Evolutionary conservation across 768 basidiomycete species (phyloP).

Genomic region (Amanita polypyramis): DNA sequence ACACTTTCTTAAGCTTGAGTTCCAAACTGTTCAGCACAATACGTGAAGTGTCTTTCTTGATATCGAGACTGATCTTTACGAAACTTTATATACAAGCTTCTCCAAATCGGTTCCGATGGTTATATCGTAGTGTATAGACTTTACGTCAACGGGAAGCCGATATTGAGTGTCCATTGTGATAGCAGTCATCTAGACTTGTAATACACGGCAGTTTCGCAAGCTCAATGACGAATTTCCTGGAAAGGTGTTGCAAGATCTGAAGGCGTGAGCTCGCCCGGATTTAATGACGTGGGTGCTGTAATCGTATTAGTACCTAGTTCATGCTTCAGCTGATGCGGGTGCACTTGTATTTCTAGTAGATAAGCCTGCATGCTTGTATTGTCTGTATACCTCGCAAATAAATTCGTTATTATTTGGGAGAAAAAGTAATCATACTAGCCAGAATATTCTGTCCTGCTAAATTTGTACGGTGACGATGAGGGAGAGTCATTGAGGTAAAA

Average conservation of each 20-base stretch:
- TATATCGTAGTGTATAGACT: slow-evolving; percentile 70
- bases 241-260: background rate
- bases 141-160: slow-evolving; percentile 61
- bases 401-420: no score
- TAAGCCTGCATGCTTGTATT: no score
- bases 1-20: slow-evolving; percentile 47
- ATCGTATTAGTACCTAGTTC: no score
- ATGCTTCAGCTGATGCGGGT: no score
- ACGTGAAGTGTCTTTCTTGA: slow-evolving; percentile 47
- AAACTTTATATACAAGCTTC: slow-evolving; percentile 66
- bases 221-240: background rate
- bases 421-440: no score
- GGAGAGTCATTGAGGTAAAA: no score
- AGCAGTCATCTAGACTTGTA: slow-evolving; percentile 18
- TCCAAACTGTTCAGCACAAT: slow-evolving; percentile 59
- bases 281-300: no score
- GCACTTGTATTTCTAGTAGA: no score
- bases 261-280: no score
- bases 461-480: no score
- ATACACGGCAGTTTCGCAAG: background rate
- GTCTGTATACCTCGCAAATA: no score
- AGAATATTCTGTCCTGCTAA: no score
- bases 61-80: slow-evolving; percentile 63
- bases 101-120: slow-evolving; percentile 76
- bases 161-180: slow-evolving; percentile 22